Conservation (phyloP, 345 rosid species). For the Rhodomyrtus tomentosa region DNA sequence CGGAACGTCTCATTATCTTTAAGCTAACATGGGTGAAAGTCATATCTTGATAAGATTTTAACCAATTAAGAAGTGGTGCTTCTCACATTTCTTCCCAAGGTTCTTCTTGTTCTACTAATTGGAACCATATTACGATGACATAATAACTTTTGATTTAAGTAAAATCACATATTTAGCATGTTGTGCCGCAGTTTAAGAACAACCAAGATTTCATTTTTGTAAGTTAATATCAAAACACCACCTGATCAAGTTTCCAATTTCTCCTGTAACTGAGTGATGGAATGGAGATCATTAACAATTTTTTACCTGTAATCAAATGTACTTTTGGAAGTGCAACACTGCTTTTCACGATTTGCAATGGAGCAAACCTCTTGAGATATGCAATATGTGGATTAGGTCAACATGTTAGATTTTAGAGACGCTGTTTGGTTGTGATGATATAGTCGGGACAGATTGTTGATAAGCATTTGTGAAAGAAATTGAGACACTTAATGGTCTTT, state of each 20-base stretch:
- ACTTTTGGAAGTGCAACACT: neutral
- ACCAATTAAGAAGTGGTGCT: neutral
- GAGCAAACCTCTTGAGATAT: neutral
- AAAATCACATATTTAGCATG: neutral
- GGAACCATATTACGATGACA: neutral
- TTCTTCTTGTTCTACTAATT: neutral
- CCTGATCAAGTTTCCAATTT: neutral
- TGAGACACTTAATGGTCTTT: neutral
- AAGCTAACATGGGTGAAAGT: neutral
- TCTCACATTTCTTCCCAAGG: neutral
- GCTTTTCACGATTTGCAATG: neutral
- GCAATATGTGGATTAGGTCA: neutral
- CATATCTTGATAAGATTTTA: neutral
- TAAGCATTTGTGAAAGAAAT: neutral
- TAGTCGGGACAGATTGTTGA: neutral
- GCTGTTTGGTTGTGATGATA: neutral
- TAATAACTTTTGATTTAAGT: neutral
- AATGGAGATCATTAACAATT: neutral
- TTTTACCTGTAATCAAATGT: neutral
- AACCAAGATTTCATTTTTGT: neutral
- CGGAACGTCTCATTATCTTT: neutral
- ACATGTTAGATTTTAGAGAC: neutral
- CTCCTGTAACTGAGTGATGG: neutral
- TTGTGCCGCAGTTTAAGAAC: neutral
- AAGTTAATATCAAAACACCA: neutral